Conservation (phyloP, 2,329 filamentous ascomycete genomes). For the Penicillium verrucosum region DNA sequence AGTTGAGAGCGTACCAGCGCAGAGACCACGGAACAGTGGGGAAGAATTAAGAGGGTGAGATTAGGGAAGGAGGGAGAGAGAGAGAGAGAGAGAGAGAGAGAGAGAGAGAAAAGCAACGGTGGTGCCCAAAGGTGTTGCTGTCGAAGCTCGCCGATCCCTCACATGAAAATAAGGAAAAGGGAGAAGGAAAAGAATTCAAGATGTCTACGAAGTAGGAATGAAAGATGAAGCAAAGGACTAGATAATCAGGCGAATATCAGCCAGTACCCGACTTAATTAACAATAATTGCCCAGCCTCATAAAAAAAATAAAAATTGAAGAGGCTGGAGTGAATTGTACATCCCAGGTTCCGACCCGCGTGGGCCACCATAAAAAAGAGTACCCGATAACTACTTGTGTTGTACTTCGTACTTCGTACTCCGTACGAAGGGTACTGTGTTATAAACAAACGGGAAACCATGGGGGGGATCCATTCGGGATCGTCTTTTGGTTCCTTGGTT, state of each 20-base stretch:
- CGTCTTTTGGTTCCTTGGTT: conserved; percentile 8
- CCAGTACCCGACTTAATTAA: conserved; percentile 1
- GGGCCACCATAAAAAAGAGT: neutral
- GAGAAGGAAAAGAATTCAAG: conserved; percentile 3
- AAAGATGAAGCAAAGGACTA: neutral
- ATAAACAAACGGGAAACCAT: conserved; percentile 1
- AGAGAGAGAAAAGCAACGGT: neutral
- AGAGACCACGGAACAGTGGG: conserved; percentile 19
- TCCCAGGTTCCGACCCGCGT: conserved; percentile 1
- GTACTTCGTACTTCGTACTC: neutral
- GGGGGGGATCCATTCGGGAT: conserved; percentile 1
- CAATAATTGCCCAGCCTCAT: conserved; percentile 1
- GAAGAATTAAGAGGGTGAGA: conserved; percentile 8
- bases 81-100: neutral
- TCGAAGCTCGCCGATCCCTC: conserved; percentile 23
- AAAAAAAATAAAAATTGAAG: conserved; percentile 1
- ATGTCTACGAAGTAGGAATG: conserved; percentile 9
- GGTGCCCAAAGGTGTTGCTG: neutral
- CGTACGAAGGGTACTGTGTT: no score
- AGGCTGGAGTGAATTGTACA: conserved; percentile 6
- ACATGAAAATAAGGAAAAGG: conserved; percentile 20
- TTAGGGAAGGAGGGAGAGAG: conserved; percentile 7
- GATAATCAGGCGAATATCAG: conserved; percentile 1
- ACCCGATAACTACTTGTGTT: neutral
- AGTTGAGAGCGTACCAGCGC: conserved; percentile 26